phyloP scores from a whole-genome alignment of 345 rosid genomes.

The Microthlaspi erraticum region DNA sequence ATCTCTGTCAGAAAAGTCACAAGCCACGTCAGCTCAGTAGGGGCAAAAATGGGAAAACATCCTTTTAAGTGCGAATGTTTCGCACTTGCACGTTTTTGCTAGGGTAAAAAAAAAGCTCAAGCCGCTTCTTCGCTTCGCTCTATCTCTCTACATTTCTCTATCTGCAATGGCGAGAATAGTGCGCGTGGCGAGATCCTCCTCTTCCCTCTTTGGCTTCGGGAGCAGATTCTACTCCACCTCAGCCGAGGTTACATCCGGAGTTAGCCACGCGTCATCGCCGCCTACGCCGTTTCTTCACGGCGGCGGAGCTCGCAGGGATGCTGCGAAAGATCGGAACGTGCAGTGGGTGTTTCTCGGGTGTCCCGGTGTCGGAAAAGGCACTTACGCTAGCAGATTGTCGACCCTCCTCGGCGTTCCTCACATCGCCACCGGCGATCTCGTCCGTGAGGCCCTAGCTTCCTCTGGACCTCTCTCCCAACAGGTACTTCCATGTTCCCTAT shows the following conservation, averaged over 20 bases:
- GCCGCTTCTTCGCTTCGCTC: constrained; percentile 29
- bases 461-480: constrained; percentile 75
- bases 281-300: constrained; percentile 40
- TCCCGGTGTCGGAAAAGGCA: constrained; percentile 98
- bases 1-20: constrained; percentile 1
- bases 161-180: constrained; percentile 55
- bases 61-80: constrained; percentile 13
- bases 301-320: constrained; percentile 43
- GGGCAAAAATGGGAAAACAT: constrained; percentile 35
- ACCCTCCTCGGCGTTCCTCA: constrained; percentile 85
- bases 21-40: constrained; percentile 34
- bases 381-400: constrained; percentile 92
- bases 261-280: constrained; percentile 20
- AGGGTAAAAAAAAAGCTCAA: constrained; percentile 31
- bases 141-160: constrained; percentile 25
- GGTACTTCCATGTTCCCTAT: constrained; percentile 40
- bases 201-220: constrained; percentile 37
- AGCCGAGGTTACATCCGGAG: constrained; percentile 29
- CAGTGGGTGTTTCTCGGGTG: constrained; percentile 97
- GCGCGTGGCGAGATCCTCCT: constrained; percentile 53
- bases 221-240: constrained; percentile 41
- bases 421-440: constrained; percentile 97
- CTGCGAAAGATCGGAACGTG: constrained; percentile 63
- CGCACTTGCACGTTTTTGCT: constrained; percentile 5
- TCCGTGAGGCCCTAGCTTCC: constrained; percentile 83